These are phyloP conservation scores for Atalantia buxifolia DNA, from an alignment of 345 rosid species.

Conservation along the genomic window DNA sequence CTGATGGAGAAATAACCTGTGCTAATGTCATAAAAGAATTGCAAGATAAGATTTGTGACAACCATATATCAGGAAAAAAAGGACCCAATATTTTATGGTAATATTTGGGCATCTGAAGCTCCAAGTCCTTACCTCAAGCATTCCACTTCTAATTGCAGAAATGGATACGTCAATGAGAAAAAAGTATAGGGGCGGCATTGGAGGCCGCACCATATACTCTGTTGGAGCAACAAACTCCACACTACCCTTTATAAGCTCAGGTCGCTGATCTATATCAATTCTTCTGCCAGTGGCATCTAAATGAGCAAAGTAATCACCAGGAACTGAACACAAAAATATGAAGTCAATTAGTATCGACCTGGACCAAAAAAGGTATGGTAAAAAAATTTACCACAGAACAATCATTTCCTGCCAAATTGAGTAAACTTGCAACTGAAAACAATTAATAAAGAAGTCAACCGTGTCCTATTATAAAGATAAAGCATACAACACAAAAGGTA, in stretches of 20 bases:
- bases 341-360: conserved; percentile 17
- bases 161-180: conserved; percentile 94
- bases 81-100: background rate
- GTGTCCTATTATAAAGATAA: background rate
- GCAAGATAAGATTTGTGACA: background rate
- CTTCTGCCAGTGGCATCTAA: conserved; percentile 90
- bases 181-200: conserved; percentile 95
- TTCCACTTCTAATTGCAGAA: conserved; percentile 89
- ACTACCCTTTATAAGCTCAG: conserved; percentile 91
- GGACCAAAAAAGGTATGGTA: background rate
- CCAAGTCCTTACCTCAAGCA: conserved; percentile 81
- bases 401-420: background rate
- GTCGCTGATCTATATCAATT: conserved; percentile 90
- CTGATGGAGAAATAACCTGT: background rate
- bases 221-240: conserved; percentile 97
- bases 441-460: background rate
- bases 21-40: background rate
- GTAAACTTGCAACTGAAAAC: background rate
- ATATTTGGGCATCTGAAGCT: background rate
- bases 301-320: conserved; percentile 90
- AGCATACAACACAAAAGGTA: background rate
- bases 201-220: conserved; percentile 99
- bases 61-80: background rate
- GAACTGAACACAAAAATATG: conserved; percentile 49
- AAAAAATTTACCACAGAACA: background rate